Evolutionary conservation across 495 filamentous ascomycete species (phyloP), one percentile per base, ranked within the genome.

Genomic region (Penicillium turbatum): DNA sequence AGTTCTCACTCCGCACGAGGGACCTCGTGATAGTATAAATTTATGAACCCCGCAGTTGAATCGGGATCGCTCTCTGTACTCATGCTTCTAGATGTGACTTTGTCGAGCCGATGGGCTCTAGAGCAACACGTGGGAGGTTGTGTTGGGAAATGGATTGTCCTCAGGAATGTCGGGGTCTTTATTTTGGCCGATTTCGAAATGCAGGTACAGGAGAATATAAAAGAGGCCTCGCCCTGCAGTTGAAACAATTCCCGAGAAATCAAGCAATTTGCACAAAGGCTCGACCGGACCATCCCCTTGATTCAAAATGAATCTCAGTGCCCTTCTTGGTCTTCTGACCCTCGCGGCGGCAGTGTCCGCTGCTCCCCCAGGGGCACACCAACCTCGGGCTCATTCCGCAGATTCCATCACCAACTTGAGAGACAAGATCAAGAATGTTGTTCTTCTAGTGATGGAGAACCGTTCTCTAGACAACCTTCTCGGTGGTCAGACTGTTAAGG

Each of bases 371-470:
- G 56, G 48, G 34, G 32, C 35, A 30, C 45, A 51, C 24, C 30
- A 55, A 7, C 32, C 35, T 15, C 30, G 31, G 8, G 56, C 59
- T 30, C 67, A 67, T 51, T 60, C 59, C 1, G 17, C 47, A 1
- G 30, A 53, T 19, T 65, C 67, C 15, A 63, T 70, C 43, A 42
- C 53, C 31, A 72, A 70, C 55, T 43, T 74, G 48, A 73, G 68
- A 54, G 58, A 57, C 47, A 71, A 74, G 43, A 74, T 77, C 63
- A 73, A 77, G 66, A 72, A 76, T 64, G 72, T 77, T 15, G 74
- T 76, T 47, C 55, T 72, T 21, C 60, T 77, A 24, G 61, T 69
- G 41, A 70, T 75, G 70, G 74, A 77, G 58, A 77, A 77, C 56
- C 73, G 74, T 48, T 74, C 74, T 8, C 40, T 75, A 15, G 74